Percentiles rank a stretch among this genome's conserved stretches.
Conservation (phyloP, 2,329 filamentous ascomycete species). For the Chaetomium globosum region DNA sequence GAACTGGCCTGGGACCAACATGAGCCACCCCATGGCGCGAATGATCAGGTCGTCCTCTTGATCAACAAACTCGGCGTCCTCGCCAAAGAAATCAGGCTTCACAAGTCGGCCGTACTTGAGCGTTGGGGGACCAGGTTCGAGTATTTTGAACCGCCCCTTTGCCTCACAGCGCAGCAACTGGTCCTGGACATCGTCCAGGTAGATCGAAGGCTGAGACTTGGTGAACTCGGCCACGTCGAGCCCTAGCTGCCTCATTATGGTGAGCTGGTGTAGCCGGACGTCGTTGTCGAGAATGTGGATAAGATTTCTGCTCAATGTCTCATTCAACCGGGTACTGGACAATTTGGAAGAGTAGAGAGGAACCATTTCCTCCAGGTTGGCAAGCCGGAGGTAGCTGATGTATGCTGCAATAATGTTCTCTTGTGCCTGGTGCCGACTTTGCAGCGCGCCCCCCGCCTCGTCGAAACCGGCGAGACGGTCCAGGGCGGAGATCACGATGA, state of each 20-base stretch:
- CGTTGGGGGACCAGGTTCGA: constrained; percentile 54
- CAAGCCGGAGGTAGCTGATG: constrained; percentile 74
- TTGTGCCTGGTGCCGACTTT: constrained; percentile 50
- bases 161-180: constrained; percentile 44
- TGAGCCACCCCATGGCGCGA: constrained; percentile 80
- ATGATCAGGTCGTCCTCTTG: constrained; percentile 72
- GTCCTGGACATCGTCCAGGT: constrained; percentile 53
- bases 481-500: constrained; percentile 67
- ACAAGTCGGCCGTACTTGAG: constrained; percentile 66
- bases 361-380: constrained; percentile 74
- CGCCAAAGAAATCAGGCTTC: constrained; percentile 70
- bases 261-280: constrained; percentile 69
- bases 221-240: constrained; percentile 75
- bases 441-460: constrained; percentile 46
- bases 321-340: constrained; percentile 63
- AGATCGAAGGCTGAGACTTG: constrained; percentile 63
- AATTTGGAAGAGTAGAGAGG: constrained; percentile 87
- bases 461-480: constrained; percentile 48
- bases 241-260: constrained; percentile 72
- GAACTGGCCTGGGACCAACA: constrained; percentile 63
- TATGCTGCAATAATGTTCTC: constrained; percentile 82
- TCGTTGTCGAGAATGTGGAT: constrained; percentile 69
- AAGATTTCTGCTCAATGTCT: constrained; percentile 74
- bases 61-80: constrained; percentile 56
- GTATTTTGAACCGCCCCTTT: constrained; percentile 54